A percentile compares a stretch with the other conserved stretches of the same genome.
Conservation (phyloP, 2,329 filamentous ascomycete genomes). For the Arthrobotrys pseudoclavata region DNA sequence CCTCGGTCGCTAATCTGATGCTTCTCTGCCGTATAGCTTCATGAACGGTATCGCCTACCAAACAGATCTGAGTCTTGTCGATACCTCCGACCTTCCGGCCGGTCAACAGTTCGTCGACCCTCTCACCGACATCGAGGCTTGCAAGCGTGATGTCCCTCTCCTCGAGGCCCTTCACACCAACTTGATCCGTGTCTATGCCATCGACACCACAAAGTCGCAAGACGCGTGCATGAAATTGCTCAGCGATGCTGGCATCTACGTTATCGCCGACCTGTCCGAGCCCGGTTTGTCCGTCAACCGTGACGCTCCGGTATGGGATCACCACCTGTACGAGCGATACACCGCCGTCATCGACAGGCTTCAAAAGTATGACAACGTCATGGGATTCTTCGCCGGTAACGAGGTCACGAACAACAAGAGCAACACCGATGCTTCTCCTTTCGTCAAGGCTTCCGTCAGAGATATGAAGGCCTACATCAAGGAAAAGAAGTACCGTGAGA, state of each 20-base stretch:
- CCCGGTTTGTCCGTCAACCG: constrained; percentile 88
- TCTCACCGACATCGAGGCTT: constrained; percentile 78
- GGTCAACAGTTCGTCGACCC: constrained; percentile 80
- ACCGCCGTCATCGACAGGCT: constrained; percentile 85
- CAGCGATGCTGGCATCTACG: constrained; percentile 89
- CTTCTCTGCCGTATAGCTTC: constrained; percentile 69
- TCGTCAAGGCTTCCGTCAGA: constrained; percentile 96
- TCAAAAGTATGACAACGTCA: constrained; percentile 85
- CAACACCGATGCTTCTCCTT: constrained; percentile 92
- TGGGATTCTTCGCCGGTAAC: constrained; percentile 99
- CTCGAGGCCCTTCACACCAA: constrained; percentile 86
- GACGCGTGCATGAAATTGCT: constrained; percentile 85
- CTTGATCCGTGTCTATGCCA: constrained; percentile 92
- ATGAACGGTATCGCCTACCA: constrained; percentile 97
- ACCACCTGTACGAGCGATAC: constrained; percentile 83
- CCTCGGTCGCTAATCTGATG: constrained; percentile 59
- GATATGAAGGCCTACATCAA: constrained; percentile 97
- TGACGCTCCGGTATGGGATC: constrained; percentile 81
- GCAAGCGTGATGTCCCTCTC: constrained; percentile 87
- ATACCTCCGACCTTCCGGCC: constrained; percentile 71
- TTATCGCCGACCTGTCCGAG: constrained; percentile 90
- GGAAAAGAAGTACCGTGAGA: constrained; percentile 78
- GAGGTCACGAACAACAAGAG: constrained; percentile 90
- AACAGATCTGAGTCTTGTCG: constrained; percentile 75
- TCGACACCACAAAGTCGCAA: constrained; percentile 85